Base-by-base conservation (phyloP, 768 basidiomycete species). In the Mycena polygramma region DNA sequence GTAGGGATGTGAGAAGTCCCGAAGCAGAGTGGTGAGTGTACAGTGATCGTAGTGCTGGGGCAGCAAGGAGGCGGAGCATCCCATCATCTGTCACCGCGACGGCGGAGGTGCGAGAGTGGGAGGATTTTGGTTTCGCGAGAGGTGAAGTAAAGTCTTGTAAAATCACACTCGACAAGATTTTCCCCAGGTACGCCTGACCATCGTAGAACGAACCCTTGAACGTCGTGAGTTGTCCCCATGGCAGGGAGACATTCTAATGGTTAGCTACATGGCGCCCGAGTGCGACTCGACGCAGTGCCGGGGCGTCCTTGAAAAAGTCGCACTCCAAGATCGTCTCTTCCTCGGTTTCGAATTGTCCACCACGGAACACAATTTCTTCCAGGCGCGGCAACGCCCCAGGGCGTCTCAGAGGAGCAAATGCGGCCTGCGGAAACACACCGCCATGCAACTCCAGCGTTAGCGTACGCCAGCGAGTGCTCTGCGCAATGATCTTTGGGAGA, bases 111-210 rank as follows among this genome's bases (percentile, higher is more conserved):
- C 22, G 55, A 54, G 17, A 66, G 55, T 6, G 35, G 39, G 30
- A 57, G 24, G 30, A 30, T 30, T 30, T 30, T 30, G 3, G 3
- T 30, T 3, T 30, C 30, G 30, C 6, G 6, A 30, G 6, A 3
- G 6, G 30, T 30, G 6, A 30, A 30, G 30, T 30, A 20, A 26
- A 2, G 7, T 7, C 43, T n/a, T 57, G 30, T 45, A 11, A 66
- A 24, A n/a, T 66, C 64, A 49, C 64, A 66, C 10, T 66, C 57
- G 48, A 66, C 64, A 26, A 66, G 55, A n/a, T 14, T 37, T 10
- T 43, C 36, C 17, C 37, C 36, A 1, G 45, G 30, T 30, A 30
- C 6, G 6, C 30, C 30, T 30, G 3, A 30, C 30, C 30, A 30
- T 30, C 30, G 6, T 30, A 6, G 46, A 35, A 53, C 54, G 20